Base-by-base conservation (phyloP, 148 eudicot species). In the Camellia sinensis region DNA sequence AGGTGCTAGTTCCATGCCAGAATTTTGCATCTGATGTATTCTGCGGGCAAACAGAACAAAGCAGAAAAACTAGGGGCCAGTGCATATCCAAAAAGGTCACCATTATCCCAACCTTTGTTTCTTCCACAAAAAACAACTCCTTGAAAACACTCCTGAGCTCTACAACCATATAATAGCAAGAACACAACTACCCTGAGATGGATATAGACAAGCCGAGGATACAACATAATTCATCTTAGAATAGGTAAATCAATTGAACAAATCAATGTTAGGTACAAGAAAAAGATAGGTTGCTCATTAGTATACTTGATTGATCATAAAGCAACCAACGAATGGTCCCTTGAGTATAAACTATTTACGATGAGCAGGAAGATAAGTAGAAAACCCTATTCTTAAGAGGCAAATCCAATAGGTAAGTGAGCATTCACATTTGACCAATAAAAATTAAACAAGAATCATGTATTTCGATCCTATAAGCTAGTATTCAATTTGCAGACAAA, bases 401-500 rank as follows among this genome's bases (percentile, higher is more conserved):
- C 17, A 70, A 56, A 59, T 45, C 18, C 78, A 43, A 75, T n/a
- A 22, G 53, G 18, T 48, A 7, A 19, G 78, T 44, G 18, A 59
- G 66, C 10, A 63, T 18, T 19, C 69, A 46, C 14, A 62, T 45
- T 63, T 76, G 45, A 76, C 57, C n/a, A 21, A 48, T 62, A 45
- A 8, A 54, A 57, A 41, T 37, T 10, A 46, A 66, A 40, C 77
- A 66, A 65, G 41, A 66, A 80, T 63, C 65, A 44, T 81, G 83
- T 67, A 75, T 9, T 52, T 57, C 71, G 19, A 17, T 41, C 8
- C 62, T 64, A 10, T 37, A 52, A 50, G 29, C 74, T 74, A 53
- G 37, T 53, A n/a, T 74, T 74, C 71, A 54, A 29, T 52, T 74
- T 80, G 56, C 65, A 67, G 40, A 71, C 44, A 75, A 19, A 66